These are phyloP conservation scores for Phycomyces blakesleeanus DNA, from an alignment of 192 early-diverging fungal species.

Conservation along the genomic window DNA sequence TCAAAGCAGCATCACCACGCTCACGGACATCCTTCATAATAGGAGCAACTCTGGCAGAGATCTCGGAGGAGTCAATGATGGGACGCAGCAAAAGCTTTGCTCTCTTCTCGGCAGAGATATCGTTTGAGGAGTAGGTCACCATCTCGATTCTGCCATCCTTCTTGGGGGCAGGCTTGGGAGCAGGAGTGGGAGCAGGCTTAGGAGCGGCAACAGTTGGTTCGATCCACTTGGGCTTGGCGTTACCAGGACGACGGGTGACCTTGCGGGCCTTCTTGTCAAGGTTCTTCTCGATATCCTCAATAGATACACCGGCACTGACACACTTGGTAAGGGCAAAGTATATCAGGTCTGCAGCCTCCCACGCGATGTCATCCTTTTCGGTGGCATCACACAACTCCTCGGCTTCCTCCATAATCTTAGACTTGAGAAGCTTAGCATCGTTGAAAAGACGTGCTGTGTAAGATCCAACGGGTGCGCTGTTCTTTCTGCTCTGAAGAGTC, in stretches of 20 bases:
- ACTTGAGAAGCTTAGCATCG: slow-evolving; percentile 71
- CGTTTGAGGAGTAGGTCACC: slow-evolving; percentile 58
- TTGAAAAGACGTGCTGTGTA: slow-evolving; percentile 89
- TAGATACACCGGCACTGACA: slow-evolving; percentile 70
- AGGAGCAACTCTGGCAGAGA: slow-evolving; percentile 81
- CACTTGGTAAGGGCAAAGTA: slow-evolving; percentile 94
- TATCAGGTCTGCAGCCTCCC: slow-evolving; percentile 93
- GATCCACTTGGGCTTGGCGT: slow-evolving; percentile 87
- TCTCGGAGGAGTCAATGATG: slow-evolving; percentile 88
- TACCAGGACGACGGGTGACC: slow-evolving; percentile 81
- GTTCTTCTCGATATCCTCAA: slow-evolving; percentile 84
- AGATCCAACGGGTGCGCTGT: slow-evolving; percentile 78
- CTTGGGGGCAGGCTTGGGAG: slow-evolving; percentile 27
- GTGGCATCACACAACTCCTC: slow-evolving; percentile 84
- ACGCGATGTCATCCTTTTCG: slow-evolving; percentile 76
- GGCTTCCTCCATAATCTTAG: slow-evolving; percentile 97
- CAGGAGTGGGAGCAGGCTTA: slow-evolving; percentile 23
- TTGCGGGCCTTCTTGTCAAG: slow-evolving; percentile 81
- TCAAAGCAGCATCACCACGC: slow-evolving; percentile 80
- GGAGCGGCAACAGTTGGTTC: slow-evolving; percentile 19
- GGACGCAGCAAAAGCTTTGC: slow-evolving; percentile 77
- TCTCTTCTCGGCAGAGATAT: slow-evolving; percentile 49
- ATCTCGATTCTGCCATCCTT: slow-evolving; percentile 66
- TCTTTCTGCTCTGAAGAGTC: slow-evolving; percentile 64
- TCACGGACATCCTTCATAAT: slow-evolving; percentile 84